Percentiles rank a stretch among this genome's conserved stretches.
Evolutionary conservation across 1,284 basidiomycete species (phyloP).

Genomic region (Puccinia brachypodii): DNA sequence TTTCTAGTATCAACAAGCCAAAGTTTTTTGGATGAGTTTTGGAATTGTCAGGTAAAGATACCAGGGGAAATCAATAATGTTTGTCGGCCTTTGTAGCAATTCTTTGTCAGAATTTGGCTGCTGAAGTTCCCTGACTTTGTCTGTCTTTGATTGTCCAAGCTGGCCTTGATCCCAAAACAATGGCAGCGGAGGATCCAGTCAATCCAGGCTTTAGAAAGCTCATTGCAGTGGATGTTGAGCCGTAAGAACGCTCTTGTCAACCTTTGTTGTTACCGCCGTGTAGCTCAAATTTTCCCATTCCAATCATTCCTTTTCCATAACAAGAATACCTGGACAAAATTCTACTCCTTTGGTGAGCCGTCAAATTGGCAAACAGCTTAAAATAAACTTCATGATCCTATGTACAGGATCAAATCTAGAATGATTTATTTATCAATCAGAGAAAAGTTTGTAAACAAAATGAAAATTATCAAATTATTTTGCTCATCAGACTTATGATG

Average conservation of each 20-base stretch:
- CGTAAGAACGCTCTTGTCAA: background rate
- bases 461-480: too few species aligned
- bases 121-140: background rate
- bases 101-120: too few species aligned
- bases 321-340: constrained; percentile 26
- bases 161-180: background rate
- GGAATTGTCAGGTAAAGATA: too few species aligned
- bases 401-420: constrained; percentile 70
- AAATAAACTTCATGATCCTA: constrained; percentile 37
- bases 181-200: background rate
- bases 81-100: too few species aligned
- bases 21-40: too few species aligned
- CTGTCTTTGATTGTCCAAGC: background rate
- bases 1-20: too few species aligned
- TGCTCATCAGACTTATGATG: too few species aligned
- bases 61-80: too few species aligned
- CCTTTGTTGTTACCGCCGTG: background rate
- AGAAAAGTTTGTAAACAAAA: background rate
- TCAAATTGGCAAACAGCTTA: constrained; percentile 14
- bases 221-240: background rate
- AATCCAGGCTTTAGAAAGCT: background rate
- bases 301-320: constrained; percentile 11
- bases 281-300: constrained; percentile 26
- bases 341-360: background rate
- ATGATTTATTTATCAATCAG: background rate